Evolutionary conservation across 495 filamentous ascomycete genomes (phyloP).

Genomic region (Staphylotrichum tortipilum): DNA sequence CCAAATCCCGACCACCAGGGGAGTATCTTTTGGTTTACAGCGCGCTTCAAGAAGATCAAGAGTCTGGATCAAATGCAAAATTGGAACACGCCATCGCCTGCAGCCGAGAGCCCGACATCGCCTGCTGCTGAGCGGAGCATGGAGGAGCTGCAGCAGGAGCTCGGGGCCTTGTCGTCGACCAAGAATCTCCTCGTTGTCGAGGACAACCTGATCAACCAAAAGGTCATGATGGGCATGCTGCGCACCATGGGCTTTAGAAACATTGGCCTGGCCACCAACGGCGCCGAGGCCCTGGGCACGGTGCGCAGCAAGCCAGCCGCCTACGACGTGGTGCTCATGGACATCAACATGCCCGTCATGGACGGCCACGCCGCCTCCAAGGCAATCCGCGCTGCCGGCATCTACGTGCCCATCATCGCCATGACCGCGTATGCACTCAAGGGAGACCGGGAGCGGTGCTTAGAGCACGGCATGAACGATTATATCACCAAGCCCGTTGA

Average conservation of each 20-base stretch:
- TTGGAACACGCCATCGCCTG: constrained; percentile 12
- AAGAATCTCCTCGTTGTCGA: constrained; percentile 50
- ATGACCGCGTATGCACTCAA: constrained; percentile 58
- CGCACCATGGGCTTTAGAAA: constrained; percentile 45
- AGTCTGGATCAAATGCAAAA: constrained; percentile 22
- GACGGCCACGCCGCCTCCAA: constrained; percentile 35
- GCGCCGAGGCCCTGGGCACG: constrained; percentile 47
- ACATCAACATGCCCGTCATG: constrained; percentile 44
- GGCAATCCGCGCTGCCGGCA: constrained; percentile 28
- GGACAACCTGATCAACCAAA: constrained; percentile 57
- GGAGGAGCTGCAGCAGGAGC: constrained; percentile 10
- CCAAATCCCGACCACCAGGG: constrained; percentile 45
- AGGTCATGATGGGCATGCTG: constrained; percentile 52
- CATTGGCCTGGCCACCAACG: constrained; percentile 47
- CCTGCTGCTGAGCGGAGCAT: constrained; percentile 13
- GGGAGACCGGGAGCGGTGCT: constrained; percentile 49
- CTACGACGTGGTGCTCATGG: constrained; percentile 50
- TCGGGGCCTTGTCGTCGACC: constrained; percentile 12
- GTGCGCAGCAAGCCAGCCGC: constrained; percentile 40
- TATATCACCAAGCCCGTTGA: constrained; percentile 56
- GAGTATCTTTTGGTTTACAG: constrained; percentile 54
- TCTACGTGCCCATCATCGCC: constrained; percentile 51
- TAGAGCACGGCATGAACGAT: constrained; percentile 55
- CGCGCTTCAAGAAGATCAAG: constrained; percentile 40
- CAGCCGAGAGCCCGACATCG: constrained; percentile 3